phyloP scores from a whole-genome alignment of 768 basidiomycete genomes.

The Coprinopsis sp. region DNA sequence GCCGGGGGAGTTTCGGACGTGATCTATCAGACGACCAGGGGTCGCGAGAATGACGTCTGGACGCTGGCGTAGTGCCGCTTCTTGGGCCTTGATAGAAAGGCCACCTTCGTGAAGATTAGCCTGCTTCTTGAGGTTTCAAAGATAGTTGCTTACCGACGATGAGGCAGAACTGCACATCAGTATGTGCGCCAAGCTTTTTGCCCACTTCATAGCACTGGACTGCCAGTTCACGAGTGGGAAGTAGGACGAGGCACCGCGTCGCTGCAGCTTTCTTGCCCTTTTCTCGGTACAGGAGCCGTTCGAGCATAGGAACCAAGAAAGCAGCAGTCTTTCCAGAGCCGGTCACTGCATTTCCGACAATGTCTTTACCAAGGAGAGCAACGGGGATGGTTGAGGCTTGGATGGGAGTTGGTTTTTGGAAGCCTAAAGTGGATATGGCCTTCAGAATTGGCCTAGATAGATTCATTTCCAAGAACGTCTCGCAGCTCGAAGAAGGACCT shows the following conservation, averaged over 20 bases:
- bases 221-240: conserved; percentile 92
- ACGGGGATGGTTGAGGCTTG: conserved; percentile 93
- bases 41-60: conserved; percentile 97
- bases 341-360: conserved; percentile 93
- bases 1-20: conserved; percentile 90
- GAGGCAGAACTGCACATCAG: conserved; percentile 89
- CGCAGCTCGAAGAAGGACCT: conserved; percentile 47
- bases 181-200: conserved; percentile 75
- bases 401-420: conserved; percentile 88
- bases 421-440: conserved; percentile 77
- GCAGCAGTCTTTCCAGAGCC: conserved; percentile 99
- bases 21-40: conserved; percentile 96
- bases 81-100: conserved; percentile 89
- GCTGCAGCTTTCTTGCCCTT: conserved; percentile 82
- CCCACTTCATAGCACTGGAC: conserved; percentile 96
- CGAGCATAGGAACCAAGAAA: conserved; percentile 91
- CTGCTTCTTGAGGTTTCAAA: conserved; percentile 7
- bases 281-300: conserved; percentile 89
- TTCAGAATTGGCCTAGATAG: conserved; percentile 92
- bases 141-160: conserved; percentile 66
- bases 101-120: conserved; percentile 54
- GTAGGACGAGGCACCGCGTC: conserved; percentile 86
- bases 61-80: conserved; percentile 73
- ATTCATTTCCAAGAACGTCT: conserved; percentile 90
- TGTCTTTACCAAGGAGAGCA: conserved; percentile 90